A percentile compares a stretch with the other conserved stretches of the same genome.
phyloP scores from a whole-genome alignment of 371 early-diverging fungal genomes.

The Blakeslea trispora region DNA sequence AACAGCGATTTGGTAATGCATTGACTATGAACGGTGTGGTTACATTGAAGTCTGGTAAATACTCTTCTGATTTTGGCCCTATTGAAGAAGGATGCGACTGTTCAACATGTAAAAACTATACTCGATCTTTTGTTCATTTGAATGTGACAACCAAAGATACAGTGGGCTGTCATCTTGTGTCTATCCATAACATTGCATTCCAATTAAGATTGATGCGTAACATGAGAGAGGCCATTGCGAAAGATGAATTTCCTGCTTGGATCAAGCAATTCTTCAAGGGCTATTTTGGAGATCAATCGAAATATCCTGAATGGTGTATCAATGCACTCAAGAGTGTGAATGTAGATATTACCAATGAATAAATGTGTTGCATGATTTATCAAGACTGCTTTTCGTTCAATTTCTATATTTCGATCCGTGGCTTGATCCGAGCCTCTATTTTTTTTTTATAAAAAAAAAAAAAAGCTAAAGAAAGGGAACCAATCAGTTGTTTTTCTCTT shows the following conservation, averaged over 20 bases:
- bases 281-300: slow-evolving; percentile 61
- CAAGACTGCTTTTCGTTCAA: slow-evolving; percentile 10
- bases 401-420: neutral
- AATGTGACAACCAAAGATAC: slow-evolving; percentile 71
- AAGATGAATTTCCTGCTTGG: slow-evolving; percentile 81
- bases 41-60: slow-evolving; percentile 64
- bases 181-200: slow-evolving; percentile 91
- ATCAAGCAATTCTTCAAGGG: slow-evolving; percentile 74
- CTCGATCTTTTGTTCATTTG: slow-evolving; percentile 78
- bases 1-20: slow-evolving; percentile 88
- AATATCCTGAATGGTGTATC: slow-evolving; percentile 86
- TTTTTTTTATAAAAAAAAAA: neutral
- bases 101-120: slow-evolving; percentile 82
- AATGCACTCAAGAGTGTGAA: slow-evolving; percentile 81
- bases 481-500: slow-evolving; percentile 7
- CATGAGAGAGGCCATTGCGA: slow-evolving; percentile 77
- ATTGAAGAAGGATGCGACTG: slow-evolving; percentile 89
- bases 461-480: no score
- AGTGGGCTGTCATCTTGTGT: slow-evolving; percentile 89
- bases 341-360: slow-evolving; percentile 55
- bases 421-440: neutral
- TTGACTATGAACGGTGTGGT: slow-evolving; percentile 83
- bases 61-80: slow-evolving; percentile 68
- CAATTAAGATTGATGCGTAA: slow-evolving; percentile 86
- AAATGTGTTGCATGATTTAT: slow-evolving; percentile 1